Evolutionary conservation across 2,329 filamentous ascomycete genomes (phyloP), one percentile per base, ranked within the genome.

Genomic region (Trichoderma harzianum): DNA sequence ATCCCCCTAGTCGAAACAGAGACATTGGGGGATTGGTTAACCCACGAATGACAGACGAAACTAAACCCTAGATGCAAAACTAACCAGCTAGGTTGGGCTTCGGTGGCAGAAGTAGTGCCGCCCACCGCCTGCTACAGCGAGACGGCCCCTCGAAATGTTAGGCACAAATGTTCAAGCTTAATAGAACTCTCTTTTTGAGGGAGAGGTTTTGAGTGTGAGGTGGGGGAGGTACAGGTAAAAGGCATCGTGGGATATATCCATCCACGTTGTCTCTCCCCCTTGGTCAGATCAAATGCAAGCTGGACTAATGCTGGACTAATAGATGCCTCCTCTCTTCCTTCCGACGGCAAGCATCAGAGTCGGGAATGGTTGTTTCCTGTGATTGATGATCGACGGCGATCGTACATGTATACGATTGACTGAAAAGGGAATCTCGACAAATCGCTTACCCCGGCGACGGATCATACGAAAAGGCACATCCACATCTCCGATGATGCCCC

Each of bases 321-420:
- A 68, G 53, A 60, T 60, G 65, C 8, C 16, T 2, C 16, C 8
- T 30, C 8, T 68, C 26, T 7, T 32, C 28, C n/a, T 60, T 60
- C 24, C 21, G 53, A 18, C 34, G 53, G 65, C 26, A 39, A 28
- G 65, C 64, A 28, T 32, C 65, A n/a, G 34, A 21, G 53, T 60
- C 24, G 39, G n/a, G 14, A 24, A 34, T 60, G 65, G 10, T 60
- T 69, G 24, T 51, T 32, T 43, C 32, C 16, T 26, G 66, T 61
- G 57, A 47, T 57, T 69, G 66, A 69, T 32, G 66, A 69, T 69
- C 66, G 66, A 69, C 68, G 30, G 30, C 68, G 58, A 70, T 70
- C 58, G 55, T 36, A 55, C 18, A 60, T 12, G 57, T 60, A 60
- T 47, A 70, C 60, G 68, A 70, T 63, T 55, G 43, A 30, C 68